Base-by-base conservation (phyloP, 768 basidiomycete genomes). In the Lentinula aciculospora region DNA sequence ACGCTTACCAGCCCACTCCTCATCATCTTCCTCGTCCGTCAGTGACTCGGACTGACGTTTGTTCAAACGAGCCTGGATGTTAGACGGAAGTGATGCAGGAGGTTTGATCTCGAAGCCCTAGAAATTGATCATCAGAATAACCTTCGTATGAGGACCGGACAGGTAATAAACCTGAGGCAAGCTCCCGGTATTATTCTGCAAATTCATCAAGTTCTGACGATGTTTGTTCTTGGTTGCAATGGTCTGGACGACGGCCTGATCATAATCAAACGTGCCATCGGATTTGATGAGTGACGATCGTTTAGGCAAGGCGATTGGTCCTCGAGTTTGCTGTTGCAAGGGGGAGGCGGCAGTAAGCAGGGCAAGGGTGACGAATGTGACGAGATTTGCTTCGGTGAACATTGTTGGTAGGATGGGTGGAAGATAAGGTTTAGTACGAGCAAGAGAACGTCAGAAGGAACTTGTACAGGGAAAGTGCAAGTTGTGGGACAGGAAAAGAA, bases 1-100 rank as follows among this genome's bases (percentile, higher is more conserved):
- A 27, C 7, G 72, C 71, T 64, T 63, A 36, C 77, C 77, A 4
- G 73, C 68, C 77, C 78, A 79, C 54, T 74, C 71, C 57, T 56
- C 50, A 50, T 74, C 72, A 47, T 66, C 54, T 19, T 70, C 61
- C 56, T 75, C 69, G 60, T 74, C 73, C 4, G 68, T 73, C 21
- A 74, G 60, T 1, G 65, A 13, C 64, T 72, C 73, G 15, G 61
- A 61, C 62, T 75, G 72, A 25, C 74, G 71, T 63, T 67, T 71
- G 44, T 59, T 47, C 36, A 67, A 48, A n/a, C 55, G 55, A n/a
- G 59, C 44, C 28, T 66, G 66, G 8, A 69, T 29, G 2, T 34
- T 56, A 10, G 55, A 57, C 25, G 68, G 68, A 17, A 69, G 32
- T 2, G 42, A 53, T 15, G 58, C 60, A 13, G 69, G 57, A 5